Conservation (phyloP, 805 yeast species). For the Ogataea methanolica region DNA sequence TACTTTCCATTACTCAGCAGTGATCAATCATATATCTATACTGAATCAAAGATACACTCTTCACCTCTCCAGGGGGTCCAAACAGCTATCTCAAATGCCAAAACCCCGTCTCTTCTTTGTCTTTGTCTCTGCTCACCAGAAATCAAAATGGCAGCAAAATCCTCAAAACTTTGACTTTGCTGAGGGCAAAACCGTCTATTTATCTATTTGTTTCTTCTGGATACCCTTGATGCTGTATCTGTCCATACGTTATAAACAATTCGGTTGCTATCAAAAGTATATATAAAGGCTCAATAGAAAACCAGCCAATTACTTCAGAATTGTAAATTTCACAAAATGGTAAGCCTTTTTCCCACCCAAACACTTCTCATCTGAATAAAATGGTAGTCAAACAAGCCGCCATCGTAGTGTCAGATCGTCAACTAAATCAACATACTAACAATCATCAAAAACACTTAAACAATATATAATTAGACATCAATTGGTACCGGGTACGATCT, state of each 20-base stretch:
- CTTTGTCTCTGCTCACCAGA: not conserved
- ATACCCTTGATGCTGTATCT: too few relatives aligned
- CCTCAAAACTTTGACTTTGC: not conserved
- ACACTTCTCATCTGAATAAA: not conserved
- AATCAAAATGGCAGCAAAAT: not conserved
- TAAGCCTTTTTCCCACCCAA: not conserved
- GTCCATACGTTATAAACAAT: too few relatives aligned
- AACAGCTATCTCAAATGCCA: too few relatives aligned
- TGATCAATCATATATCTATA: not conserved
- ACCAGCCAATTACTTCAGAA: not conserved
- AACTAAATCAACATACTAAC: not conserved
- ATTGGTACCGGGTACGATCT: constrained; percentile 99
- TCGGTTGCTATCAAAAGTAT: too few relatives aligned
- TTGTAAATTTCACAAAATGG: not conserved
- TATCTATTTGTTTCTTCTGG: not conserved
- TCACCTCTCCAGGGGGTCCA: too few relatives aligned
- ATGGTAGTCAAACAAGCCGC: not conserved
- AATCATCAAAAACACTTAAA: not conserved
- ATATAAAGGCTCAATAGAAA: not conserved
- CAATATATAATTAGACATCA: constrained; percentile 47
- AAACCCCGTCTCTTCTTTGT: not conserved
- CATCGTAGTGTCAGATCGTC: not conserved
- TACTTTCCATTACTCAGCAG: constrained; percentile 36
- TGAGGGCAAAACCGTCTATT: constrained; percentile 11
- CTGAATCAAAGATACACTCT: too few relatives aligned